A percentile compares a stretch with the other conserved stretches of the same genome.
phyloP scores from a whole-genome alignment of 768 basidiomycete genomes.

The Panaeolus papilionaceus region DNA sequence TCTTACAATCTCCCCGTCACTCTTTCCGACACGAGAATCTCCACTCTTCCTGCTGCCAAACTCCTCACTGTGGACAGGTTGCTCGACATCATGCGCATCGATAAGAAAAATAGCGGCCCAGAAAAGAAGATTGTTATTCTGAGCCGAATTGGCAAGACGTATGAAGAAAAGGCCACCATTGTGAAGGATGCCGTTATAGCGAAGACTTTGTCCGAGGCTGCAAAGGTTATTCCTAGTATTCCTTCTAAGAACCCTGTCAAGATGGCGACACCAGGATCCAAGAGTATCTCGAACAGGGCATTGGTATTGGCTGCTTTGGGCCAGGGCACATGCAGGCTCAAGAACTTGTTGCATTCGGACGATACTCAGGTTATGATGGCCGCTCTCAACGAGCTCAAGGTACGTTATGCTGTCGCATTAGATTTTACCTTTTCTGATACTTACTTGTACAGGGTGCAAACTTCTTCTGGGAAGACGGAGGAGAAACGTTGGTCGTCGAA shows the following conservation, averaged over 20 bases:
- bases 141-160: slow-evolving; percentile 88
- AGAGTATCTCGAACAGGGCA: slow-evolving; percentile 95
- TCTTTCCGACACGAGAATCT: slow-evolving; percentile 78
- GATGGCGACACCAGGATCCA: slow-evolving; percentile 95
- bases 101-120: slow-evolving; percentile 96
- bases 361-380: slow-evolving; percentile 99
- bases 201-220: slow-evolving; percentile 83
- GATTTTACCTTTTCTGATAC: background rate
- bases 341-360: slow-evolving; percentile 94
- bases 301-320: slow-evolving; percentile 93
- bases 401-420: slow-evolving; percentile 34
- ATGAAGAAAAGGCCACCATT: slow-evolving; percentile 89
- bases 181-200: slow-evolving; percentile 83
- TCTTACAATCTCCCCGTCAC: slow-evolving; percentile 91
- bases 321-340: slow-evolving; percentile 85
- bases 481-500: slow-evolving; percentile 91
- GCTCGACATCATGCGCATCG: slow-evolving; percentile 92
- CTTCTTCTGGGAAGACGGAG: slow-evolving; percentile 96
- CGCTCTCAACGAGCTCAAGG: slow-evolving; percentile 87
- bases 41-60: slow-evolving; percentile 71
- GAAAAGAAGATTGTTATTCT: slow-evolving; percentile 96
- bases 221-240: slow-evolving; percentile 71
- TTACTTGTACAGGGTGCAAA: slow-evolving; percentile 70
- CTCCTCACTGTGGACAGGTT: slow-evolving; percentile 80
- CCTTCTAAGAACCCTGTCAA: slow-evolving; percentile 63